Evolutionary conservation across 331 rosid genomes (phyloP), one percentile per base, ranked within the genome.

Genomic region (Telfairia occidentalis): DNA sequence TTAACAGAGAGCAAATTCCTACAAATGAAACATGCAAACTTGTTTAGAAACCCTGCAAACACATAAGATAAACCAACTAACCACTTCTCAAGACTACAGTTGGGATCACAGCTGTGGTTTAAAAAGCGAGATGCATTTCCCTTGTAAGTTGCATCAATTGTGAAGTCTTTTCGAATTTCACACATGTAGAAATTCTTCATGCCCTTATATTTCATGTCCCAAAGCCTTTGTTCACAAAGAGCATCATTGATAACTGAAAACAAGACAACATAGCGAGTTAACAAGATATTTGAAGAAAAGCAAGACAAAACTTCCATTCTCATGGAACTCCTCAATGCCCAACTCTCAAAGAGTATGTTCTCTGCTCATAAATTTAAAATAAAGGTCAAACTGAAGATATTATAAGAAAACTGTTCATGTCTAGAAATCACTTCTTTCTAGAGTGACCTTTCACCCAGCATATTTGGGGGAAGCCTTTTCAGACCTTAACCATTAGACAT

Each of bases 71-170:
- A 70, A 28, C 24, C 26, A 45, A 94, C 92, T 85, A 77, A 94
- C 98, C 98, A 94, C 80, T 94, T 94, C 71, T 91, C 96, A 82
- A 89, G 86, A 80, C 86, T 77, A 79, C 97, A 94, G 78, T 94
- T 94, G 80, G 98, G 98, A 76, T 91, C 87, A 54, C 98, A 94
- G 81, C 98, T 71, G 80, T 94, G 98, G 83, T 94, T 94, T 77
- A 94, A 76, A 81, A 94, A 94, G 59, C 98, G 92, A 50, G 98
- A 84, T n/a, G 81, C 72, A 79, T 94, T 94, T 71, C 96, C 97
- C 84, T 94, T 94, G 83, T 87, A 94, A 76, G 96, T 94, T 61
- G 98, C 98, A 80, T 91, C 98, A 50, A 94, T 94, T 42, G 96
- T 91, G 84, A 94, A 91, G 86, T 94, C 92, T 79, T 91, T 94